A percentile compares a stretch with the other conserved stretches of the same genome.
Conservation (phyloP, 2,329 filamentous ascomycete species). For the Aspergillus clavatus region DNA sequence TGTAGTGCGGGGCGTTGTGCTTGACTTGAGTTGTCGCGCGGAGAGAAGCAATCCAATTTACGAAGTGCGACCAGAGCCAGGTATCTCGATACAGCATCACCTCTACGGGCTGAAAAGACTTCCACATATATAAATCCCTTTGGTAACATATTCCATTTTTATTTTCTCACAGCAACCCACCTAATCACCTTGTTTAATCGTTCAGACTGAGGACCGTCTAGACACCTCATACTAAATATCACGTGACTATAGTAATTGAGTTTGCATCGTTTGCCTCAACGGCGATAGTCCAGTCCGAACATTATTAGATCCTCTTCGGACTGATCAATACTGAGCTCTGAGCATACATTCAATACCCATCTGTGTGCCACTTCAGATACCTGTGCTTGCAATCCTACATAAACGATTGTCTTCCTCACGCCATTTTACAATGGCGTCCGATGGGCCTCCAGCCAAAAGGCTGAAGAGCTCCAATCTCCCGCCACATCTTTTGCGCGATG, state of each 20-base stretch:
- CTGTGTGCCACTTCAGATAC: not conserved
- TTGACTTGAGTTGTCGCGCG: constrained; percentile 13
- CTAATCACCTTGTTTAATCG: no score
- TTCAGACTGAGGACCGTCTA: no score
- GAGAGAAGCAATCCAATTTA: not conserved
- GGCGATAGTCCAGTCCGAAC: constrained; percentile 3
- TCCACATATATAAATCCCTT: no score
- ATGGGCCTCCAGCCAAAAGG: constrained; percentile 38
- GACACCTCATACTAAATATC: not conserved
- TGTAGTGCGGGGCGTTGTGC: constrained; percentile 29
- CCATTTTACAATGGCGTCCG: constrained; percentile 27
- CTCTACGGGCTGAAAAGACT: not conserved
- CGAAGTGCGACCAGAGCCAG: not conserved
- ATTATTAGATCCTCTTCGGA: constrained; percentile 2
- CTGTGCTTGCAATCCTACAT: not conserved
- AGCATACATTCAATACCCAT: constrained; percentile 3
- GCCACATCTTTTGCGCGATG: constrained; percentile 34
- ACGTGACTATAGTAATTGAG: constrained; percentile 21
- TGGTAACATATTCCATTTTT: no score
- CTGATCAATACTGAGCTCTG: not conserved
- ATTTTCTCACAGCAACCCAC: no score
- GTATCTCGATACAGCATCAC: no score
- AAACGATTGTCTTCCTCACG: not conserved
- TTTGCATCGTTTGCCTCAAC: constrained; percentile 30
- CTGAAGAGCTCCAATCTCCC: constrained; percentile 36